Conservation (phyloP, 495 filamentous ascomycete genomes). For the Penicillium simplicissimum region DNA sequence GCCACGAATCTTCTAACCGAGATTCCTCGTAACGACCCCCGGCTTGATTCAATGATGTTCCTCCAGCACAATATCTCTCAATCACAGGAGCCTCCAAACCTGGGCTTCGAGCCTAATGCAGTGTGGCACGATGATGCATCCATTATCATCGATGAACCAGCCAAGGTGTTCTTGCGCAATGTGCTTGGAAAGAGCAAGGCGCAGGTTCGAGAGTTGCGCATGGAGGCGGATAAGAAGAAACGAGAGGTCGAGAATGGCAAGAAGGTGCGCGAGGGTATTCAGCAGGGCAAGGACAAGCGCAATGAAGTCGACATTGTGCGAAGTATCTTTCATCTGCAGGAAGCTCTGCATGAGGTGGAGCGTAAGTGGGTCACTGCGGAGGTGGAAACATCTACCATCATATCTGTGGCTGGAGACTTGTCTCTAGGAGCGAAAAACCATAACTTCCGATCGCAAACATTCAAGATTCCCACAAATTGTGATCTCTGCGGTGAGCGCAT, state of each 20-base stretch:
- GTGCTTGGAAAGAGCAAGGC: slow-evolving; percentile 85
- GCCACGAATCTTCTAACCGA: slow-evolving; percentile 71
- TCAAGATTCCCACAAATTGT: slow-evolving; percentile 98
- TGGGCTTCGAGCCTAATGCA: slow-evolving; percentile 90
- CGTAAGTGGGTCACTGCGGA: slow-evolving; percentile 83
- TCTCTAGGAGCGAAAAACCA: slow-evolving; percentile 89
- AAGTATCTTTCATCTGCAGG: slow-evolving; percentile 75
- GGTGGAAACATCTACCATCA: slow-evolving; percentile 88
- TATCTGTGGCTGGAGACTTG: slow-evolving; percentile 81
- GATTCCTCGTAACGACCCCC: slow-evolving; percentile 84
- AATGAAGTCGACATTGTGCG: slow-evolving; percentile 79
- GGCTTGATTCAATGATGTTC: slow-evolving; percentile 96
- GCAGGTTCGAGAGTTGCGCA: slow-evolving; percentile 73
- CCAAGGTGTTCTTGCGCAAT: slow-evolving; percentile 90
- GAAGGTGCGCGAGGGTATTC: slow-evolving; percentile 68
- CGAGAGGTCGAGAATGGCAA: slow-evolving; percentile 78
- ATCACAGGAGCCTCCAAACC: slow-evolving; percentile 79
- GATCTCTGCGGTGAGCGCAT: slow-evolving; percentile 94
- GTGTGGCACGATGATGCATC: slow-evolving; percentile 93
- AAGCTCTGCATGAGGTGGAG: slow-evolving; percentile 83
- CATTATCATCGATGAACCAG: slow-evolving; percentile 78
- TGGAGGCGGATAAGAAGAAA: slow-evolving; percentile 79
- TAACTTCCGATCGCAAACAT: slow-evolving; percentile 94
- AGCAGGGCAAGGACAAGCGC: slow-evolving; percentile 79
- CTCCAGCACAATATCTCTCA: slow-evolving; percentile 80